Evolutionary conservation across 148 eudicot species (phyloP), one percentile per base, ranked within the genome.

Genomic region (Agrostemma githago): DNA sequence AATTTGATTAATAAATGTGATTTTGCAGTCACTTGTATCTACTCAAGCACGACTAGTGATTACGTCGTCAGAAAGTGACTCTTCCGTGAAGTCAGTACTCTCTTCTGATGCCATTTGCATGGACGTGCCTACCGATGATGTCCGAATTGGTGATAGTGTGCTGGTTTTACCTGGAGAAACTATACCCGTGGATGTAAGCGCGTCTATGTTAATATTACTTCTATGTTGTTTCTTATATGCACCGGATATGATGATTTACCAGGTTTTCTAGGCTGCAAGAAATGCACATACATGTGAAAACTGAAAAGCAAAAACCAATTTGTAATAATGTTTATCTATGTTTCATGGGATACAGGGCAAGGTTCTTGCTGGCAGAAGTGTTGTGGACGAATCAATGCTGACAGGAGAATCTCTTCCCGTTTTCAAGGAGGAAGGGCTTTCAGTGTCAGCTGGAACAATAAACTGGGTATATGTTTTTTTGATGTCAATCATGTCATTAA

Each of bases 381-480:
- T 91, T 71, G 98, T 93, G 79, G 98, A 93, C 63, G 98, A 93
- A 87, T 93, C 98, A 81, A 93, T 91, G 98, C 97, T 93, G 79
- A 90, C 92, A 63, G 98, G 98, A 61, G 98, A 93, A 74, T 93
- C 98, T 17, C 91, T 93, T 79, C 98, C 98, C 60, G 95, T 93
- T 21, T 89, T 88, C 81, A 93, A 93, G 86, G 97, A 89, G 78
- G 79, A 82, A 75, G 98, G 97, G 71, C 82, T 84, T 76, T 70
- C 54, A 56, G 95, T 91, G 63, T 91, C 97, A 60, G 89, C 98
- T 71, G 98, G 98, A 79, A 93, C 98, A 81, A 82, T 89, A 72
- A 93, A 93, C 81, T 93, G 98, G 98, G 98, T 93, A 91, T 72
- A 78, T 66, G 14, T 17, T 56, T 42, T 62, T 14, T 39, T 77